Percentiles rank a stretch among this genome's conserved stretches.
These are phyloP conservation scores for Waltiozyma sp. DNA, from an alignment of 1,139 yeast genomes.

Conservation along the genomic window DNA sequence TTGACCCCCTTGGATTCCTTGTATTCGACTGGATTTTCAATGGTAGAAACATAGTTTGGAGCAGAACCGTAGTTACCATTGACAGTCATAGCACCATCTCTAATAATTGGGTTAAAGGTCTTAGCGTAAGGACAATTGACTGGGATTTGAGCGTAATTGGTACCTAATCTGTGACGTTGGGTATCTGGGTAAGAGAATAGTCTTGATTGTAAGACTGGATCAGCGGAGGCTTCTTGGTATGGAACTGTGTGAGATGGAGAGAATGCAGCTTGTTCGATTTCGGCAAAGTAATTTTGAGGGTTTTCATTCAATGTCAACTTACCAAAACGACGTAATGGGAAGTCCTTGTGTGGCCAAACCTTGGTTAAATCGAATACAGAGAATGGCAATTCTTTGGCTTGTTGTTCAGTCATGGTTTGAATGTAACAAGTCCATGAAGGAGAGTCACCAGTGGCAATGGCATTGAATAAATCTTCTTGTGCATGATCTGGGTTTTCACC, in stretches of 20 bases:
- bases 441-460: slow-evolving; percentile 45
- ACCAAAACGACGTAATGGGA: slow-evolving; percentile 50
- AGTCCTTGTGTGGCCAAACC: slow-evolving; percentile 48
- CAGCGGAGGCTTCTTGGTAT: slow-evolving; percentile 48
- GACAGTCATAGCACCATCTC: slow-evolving; percentile 83
- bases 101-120: slow-evolving; percentile 53
- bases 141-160: slow-evolving; percentile 55
- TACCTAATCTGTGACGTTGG: slow-evolving; percentile 51
- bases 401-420: slow-evolving; percentile 59
- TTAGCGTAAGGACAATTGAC: slow-evolving; percentile 50
- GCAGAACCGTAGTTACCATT: slow-evolving; percentile 77
- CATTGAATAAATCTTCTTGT: slow-evolving; percentile 51
- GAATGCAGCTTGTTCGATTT: slow-evolving; percentile 51
- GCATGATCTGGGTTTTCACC: slow-evolving; percentile 59
- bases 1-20: slow-evolving; percentile 30
- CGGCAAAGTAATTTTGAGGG: slow-evolving; percentile 46
- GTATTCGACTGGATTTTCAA: slow-evolving; percentile 33
- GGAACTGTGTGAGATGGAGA: slow-evolving; percentile 52
- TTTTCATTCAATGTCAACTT: slow-evolving; percentile 42
- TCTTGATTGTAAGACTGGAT: slow-evolving; percentile 49
- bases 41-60: slow-evolving; percentile 66
- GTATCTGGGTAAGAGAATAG: slow-evolving; percentile 51
- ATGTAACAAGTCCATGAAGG: slow-evolving; percentile 59
- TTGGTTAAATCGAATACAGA: slow-evolving; percentile 62
- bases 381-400: slow-evolving; percentile 48